Conservation (phyloP, 2,329 filamentous ascomycete genomes). For the Sordariomycetes sp. region DNA sequence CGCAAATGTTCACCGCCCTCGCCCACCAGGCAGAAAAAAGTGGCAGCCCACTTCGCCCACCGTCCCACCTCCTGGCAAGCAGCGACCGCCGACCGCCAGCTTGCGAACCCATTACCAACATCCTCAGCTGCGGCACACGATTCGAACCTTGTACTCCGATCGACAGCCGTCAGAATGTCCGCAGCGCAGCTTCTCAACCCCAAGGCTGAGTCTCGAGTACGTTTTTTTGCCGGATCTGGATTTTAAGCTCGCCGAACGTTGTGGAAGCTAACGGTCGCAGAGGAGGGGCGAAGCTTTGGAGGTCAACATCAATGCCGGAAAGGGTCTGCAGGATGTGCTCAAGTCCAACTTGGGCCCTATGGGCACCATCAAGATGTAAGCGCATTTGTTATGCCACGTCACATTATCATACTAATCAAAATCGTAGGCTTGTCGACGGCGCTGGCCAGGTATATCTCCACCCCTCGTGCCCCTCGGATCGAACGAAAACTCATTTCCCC, state of each 20-base stretch:
- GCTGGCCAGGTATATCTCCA: conserved; percentile 49
- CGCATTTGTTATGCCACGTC: neutral
- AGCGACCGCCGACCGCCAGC: no score
- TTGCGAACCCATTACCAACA: conserved; percentile 1
- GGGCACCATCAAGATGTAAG: conserved; percentile 91
- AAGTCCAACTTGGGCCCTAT: conserved; percentile 92
- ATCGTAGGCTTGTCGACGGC: conserved; percentile 55
- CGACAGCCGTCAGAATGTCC: conserved; percentile 55
- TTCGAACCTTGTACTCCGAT: conserved; percentile 1
- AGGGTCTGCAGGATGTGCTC: conserved; percentile 87
- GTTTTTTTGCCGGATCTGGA: conserved; percentile 32
- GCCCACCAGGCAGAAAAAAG: conserved; percentile 9
- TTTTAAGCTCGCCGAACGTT: no score
- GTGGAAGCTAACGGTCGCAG: conserved; percentile 36
- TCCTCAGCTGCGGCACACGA: conserved; percentile 1
- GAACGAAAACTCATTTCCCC: conserved; percentile 6
- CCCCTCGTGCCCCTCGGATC: conserved; percentile 13
- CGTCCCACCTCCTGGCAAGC: conserved; percentile 1
- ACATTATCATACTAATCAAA: neutral
- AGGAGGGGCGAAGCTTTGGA: conserved; percentile 91
- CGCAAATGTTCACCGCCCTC: no score
- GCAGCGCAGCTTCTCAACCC: conserved; percentile 97
- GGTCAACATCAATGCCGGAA: conserved; percentile 95
- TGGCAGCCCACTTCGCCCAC: conserved; percentile 8
- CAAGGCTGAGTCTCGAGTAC: conserved; percentile 93